These are phyloP conservation scores for Castanea mollissima DNA, from an alignment of 306 rosid genomes.

Conservation along the genomic window DNA sequence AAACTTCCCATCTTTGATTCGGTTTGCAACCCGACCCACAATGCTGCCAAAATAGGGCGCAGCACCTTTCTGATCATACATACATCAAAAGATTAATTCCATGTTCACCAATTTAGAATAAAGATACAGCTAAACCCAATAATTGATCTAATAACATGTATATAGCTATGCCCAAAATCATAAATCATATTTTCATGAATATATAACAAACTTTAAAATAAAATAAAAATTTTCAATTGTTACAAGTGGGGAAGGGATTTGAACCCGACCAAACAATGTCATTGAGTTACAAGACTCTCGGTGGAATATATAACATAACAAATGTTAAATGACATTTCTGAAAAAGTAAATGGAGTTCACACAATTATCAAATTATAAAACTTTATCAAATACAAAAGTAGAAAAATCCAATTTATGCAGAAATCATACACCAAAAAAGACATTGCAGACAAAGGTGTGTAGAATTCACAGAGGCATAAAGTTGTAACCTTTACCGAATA, in stretches of 20 bases:
- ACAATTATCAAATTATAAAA: not conserved
- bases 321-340: not conserved
- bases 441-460: not conserved
- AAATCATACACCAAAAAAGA: not conserved
- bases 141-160: not conserved
- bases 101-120: conserved; percentile 2
- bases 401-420: not conserved
- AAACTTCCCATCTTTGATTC: conserved; percentile 90
- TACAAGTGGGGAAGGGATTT: no score
- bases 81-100: not conserved
- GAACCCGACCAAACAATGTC: no score
- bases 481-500: not conserved
- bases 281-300: no score
- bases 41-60: conserved; percentile 90
- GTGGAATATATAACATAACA: no score
- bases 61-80: conserved; percentile 60
- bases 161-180: no score
- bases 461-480: not conserved
- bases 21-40: conserved; percentile 92
- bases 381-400: not conserved
- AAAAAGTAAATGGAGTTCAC: not conserved
- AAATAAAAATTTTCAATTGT: no score
- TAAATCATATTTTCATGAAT: no score
- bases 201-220: no score
- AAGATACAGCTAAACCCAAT: not conserved